A percentile compares a stretch with the other conserved stretches of the same genome.
phyloP scores from a whole-genome alignment of 768 basidiomycete species.

The Neoboletus subvelutipes region DNA sequence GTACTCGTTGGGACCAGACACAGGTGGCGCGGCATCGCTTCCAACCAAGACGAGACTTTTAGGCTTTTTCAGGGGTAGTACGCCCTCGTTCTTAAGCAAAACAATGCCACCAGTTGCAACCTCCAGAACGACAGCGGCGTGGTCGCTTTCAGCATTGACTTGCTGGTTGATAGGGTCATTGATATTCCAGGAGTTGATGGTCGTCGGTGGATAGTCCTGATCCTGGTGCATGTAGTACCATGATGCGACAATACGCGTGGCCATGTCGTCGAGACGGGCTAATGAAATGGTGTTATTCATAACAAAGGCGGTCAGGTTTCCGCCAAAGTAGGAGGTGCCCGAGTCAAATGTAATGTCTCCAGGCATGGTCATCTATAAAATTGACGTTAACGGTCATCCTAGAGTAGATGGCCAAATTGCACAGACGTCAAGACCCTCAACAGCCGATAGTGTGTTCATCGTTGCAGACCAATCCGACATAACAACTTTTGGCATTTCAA shows the following conservation, averaged over 20 bases:
- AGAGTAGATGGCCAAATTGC: not conserved
- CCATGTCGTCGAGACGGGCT: slow-evolving; percentile 67
- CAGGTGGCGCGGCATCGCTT: slow-evolving; percentile 62
- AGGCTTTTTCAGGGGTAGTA: slow-evolving; percentile 59
- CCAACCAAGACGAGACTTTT: slow-evolving; percentile 62
- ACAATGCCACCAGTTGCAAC: slow-evolving; percentile 68
- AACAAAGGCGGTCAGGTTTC: slow-evolving; percentile 56
- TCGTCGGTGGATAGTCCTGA: slow-evolving; percentile 24
- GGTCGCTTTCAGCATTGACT: slow-evolving; percentile 58
- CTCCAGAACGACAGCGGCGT: slow-evolving; percentile 50
- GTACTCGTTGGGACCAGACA: slow-evolving; percentile 69
- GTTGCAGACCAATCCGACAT: slow-evolving; percentile 72
- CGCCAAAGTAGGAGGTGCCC: slow-evolving; percentile 54
- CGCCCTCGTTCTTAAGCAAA: slow-evolving; percentile 62
- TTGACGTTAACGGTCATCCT: not conserved
- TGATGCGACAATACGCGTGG: slow-evolving; percentile 65
- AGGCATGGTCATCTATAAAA: slow-evolving; percentile 67
- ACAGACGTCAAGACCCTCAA: slow-evolving; percentile 61
- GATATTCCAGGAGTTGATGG: slow-evolving; percentile 29
- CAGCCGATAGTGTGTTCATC: slow-evolving; percentile 44
- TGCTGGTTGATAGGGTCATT: slow-evolving; percentile 38
- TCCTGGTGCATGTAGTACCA: slow-evolving; percentile 48
- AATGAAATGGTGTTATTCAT: slow-evolving; percentile 57
- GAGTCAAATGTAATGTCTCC: slow-evolving; percentile 51
- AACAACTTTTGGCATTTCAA: slow-evolving; percentile 35